Evolutionary conservation across 1,284 basidiomycete genomes (phyloP), one percentile per base, ranked within the genome.

Genomic region (Polyporus tsugae): DNA sequence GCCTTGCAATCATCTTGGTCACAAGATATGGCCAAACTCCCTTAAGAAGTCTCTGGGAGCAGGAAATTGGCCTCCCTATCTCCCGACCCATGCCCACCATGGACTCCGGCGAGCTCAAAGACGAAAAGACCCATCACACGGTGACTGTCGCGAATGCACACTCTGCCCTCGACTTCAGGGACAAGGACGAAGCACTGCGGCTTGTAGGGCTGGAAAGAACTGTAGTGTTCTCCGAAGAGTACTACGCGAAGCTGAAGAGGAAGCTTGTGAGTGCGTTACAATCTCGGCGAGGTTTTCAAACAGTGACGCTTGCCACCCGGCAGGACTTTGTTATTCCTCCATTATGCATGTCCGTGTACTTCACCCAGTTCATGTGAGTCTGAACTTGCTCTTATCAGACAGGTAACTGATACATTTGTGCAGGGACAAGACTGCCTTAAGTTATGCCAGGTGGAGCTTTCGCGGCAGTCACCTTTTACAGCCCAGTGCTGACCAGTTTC

Each of bases 371-470:
- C 67, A 78, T 90, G 89, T 89, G 74, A 66, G 82, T 42, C 10
- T n/a, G 11, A 44, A 58, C 25, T 22, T 55, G 29, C 22, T 63
- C 22, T 35, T 15, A 35, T 13, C n/a, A 25, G 39, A 22, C 13
- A 36, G 19, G 22, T 29, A 35, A 33, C 44, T 69, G 1, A 62
- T 42, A 11, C 6, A 0, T 2, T 2, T 38, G 13, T 59, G 39
- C 39, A 89, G 89, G 66, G 90, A 91, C 78, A 91, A 91, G 80
- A 91, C 88, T 6, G 86, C 88, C 9, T 75, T 90, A 64, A 89
- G 90, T 74, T 91, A 91, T 80, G 87, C 88, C n/a, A 89, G 87
- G 88, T 85, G 70, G 10, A 33, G 44, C 22, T 58, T 36, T 4
- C 3, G n/a, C 38, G 57, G 33, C 13, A 13, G 17, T n/a, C 6